Base-by-base conservation (phyloP, 345 rosid genomes). In the Salix suchowensis region DNA sequence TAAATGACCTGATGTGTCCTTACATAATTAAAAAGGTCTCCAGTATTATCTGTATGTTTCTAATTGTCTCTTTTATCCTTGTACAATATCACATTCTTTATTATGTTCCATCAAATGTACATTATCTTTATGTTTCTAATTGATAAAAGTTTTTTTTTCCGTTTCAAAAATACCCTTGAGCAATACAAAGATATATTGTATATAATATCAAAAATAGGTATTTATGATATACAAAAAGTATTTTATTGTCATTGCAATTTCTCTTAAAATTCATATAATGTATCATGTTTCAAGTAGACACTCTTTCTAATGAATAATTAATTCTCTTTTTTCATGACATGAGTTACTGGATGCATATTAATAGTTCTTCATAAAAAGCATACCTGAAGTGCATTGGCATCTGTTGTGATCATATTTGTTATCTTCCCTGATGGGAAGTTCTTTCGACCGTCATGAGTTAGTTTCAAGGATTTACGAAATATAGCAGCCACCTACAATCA, bases 361-460 rank as follows among this genome's bases (percentile, higher is more conserved):
- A 40, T 13, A 15, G 37, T 30, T 65, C 18, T 61, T 50, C 21
- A 50, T 0, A 68, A 52, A 62, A 8, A 46, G 42, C 75, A 70
- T 62, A 81, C 84, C 81, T 81, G 84, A 65, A 81, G 80, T 65
- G 78, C 70, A 77, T 81, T 77, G 75, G 81, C 81, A 74, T 81
- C 84, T 70, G 84, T 77, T 42, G 84, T 81, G 54, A 81, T 81
- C 84, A 81, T 81, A 71, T 81, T 81, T 62, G 81, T 81, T 50
- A 81, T 74, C 66, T 81, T 81, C 42, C 84, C 84, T 44, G 81
- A 68, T 11, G 79, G 78, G 28, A 77, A 81, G 50, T 77, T 74
- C 78, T 74, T 81, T 37, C 78, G 78, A 52, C 75, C 48, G 36
- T 81, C 78, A 19, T 81, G 81, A 70, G 84, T 81, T 65, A 81